Conservation (phyloP, 2,329 filamentous ascomycete genomes). For the Aspergillus sp. region DNA sequence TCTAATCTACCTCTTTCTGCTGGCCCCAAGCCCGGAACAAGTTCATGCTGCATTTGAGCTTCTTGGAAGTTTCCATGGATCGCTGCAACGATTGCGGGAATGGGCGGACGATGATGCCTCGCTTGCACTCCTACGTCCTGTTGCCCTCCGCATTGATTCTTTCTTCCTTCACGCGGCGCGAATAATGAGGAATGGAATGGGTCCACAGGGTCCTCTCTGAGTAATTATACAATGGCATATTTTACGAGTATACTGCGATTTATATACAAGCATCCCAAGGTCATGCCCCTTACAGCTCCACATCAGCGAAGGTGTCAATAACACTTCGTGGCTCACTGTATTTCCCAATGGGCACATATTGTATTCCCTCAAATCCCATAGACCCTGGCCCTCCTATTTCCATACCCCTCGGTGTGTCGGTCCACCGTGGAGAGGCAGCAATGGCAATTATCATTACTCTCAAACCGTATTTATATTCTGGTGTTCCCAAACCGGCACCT, state of each 20-base stretch:
- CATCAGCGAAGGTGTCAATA: conserved; percentile 19
- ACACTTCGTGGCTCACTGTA: conserved; percentile 24
- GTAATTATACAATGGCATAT: not conserved
- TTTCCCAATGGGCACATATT: conserved; percentile 21
- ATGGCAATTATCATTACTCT: conserved; percentile 53
- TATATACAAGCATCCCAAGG: not conserved
- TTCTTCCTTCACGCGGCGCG: conserved; percentile 22
- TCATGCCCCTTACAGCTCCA: too few species aligned
- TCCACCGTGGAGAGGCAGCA: conserved; percentile 53
- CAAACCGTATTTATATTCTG: conserved; percentile 57
- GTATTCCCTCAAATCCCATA: conserved; percentile 21
- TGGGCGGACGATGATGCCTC: conserved; percentile 20
- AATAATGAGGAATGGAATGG: conserved; percentile 8
- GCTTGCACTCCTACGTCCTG: conserved; percentile 21
- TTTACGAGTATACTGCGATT: not conserved
- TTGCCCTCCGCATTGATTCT: conserved; percentile 24
- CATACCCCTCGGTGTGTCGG: conserved; percentile 36
- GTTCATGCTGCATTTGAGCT: conserved; percentile 21
- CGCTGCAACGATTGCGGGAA: conserved; percentile 19
- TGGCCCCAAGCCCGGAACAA: conserved; percentile 36
- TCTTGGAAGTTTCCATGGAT: conserved; percentile 23
- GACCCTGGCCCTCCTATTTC: conserved; percentile 40
- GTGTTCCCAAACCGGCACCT: conserved; percentile 57
- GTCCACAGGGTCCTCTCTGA: too few species aligned
- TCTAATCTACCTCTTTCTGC: conserved; percentile 50